Percentiles rank a stretch among this genome's conserved stretches.
These are phyloP conservation scores for Alternaria viburni DNA, from an alignment of 2,329 filamentous ascomycete genomes.

Conservation along the genomic window DNA sequence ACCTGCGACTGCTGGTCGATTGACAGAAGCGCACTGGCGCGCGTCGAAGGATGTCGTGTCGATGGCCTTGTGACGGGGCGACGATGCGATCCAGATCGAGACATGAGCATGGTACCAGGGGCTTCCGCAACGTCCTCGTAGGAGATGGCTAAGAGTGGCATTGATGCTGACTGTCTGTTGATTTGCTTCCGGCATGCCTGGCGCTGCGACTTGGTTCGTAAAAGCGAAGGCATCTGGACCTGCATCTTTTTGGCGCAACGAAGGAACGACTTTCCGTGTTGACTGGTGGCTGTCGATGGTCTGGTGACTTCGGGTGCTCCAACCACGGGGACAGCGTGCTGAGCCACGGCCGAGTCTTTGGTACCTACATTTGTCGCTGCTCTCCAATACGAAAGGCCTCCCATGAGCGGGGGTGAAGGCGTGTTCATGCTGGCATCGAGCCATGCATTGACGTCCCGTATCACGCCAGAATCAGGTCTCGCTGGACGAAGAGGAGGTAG, in stretches of 20 bases:
- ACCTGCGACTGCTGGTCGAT: constrained; percentile 1
- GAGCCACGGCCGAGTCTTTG: constrained; percentile 18
- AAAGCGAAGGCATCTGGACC: constrained; percentile 37
- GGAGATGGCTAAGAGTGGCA: constrained; percentile 27
- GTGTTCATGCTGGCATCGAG: constrained; percentile 36
- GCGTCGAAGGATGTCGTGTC: constrained; percentile 6
- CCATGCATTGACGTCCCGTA: constrained; percentile 42
- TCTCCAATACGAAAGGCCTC: constrained; percentile 43
- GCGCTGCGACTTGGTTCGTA: constrained; percentile 26
- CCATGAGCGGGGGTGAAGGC: constrained; percentile 40
- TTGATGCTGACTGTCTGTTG: constrained; percentile 34
- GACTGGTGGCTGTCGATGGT: constrained; percentile 23
- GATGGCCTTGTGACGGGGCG: constrained; percentile 7
- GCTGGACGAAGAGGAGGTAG: constrained; percentile 28
- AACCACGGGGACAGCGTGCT: constrained; percentile 38
- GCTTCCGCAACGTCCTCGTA: constrained; percentile 18
- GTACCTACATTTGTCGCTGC: constrained; percentile 17
- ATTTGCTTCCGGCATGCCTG: constrained; percentile 15
- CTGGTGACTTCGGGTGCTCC: constrained; percentile 10
- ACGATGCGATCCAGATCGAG: constrained; percentile 16
- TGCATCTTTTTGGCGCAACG: constrained; percentile 38
- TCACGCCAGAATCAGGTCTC: constrained; percentile 32
- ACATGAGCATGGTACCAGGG: constrained; percentile 8
- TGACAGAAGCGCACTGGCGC: constrained; percentile 1
- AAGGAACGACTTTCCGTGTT: constrained; percentile 33